phyloP scores from a whole-genome alignment of 371 early-diverging fungal species.

The Mucor racemosus region DNA sequence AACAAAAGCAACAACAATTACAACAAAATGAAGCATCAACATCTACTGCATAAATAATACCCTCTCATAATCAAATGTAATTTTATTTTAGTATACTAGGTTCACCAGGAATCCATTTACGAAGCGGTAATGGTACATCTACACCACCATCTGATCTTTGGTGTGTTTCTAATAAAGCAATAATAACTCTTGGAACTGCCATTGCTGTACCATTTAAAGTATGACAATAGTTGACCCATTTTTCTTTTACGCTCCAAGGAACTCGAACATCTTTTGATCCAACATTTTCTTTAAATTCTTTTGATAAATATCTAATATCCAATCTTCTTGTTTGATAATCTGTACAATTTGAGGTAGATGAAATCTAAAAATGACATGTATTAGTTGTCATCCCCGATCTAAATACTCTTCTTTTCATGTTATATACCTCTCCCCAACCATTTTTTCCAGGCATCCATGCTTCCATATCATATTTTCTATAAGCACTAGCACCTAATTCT shows the following conservation, averaged over 20 bases:
- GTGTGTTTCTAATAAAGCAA: conserved; percentile 86
- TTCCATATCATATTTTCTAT: conserved; percentile 92
- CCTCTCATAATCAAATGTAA: background rate
- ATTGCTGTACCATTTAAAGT: conserved; percentile 94
- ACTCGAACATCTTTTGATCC: conserved; percentile 35
- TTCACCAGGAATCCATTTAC: conserved; percentile 72
- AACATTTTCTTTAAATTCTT: conserved; percentile 29
- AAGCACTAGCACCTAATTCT: conserved; percentile 93
- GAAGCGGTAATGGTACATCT: conserved; percentile 71
- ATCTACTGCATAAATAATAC: background rate
- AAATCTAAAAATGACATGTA: conserved; percentile 49
- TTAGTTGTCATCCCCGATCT: background rate
- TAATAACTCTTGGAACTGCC: conserved; percentile 88
- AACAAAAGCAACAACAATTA: conserved; percentile 4
- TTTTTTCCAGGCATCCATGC: conserved; percentile 94
- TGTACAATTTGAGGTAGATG: conserved; percentile 86
- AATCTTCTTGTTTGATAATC: conserved; percentile 84
- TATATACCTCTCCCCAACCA: conserved; percentile 87
- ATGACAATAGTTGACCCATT: conserved; percentile 75
- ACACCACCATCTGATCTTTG: conserved; percentile 78
- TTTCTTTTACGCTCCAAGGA: conserved; percentile 34
- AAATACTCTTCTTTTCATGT: background rate
- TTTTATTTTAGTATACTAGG: conserved; percentile 33
- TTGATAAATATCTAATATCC: conserved; percentile 64
- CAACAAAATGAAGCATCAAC: background rate